Evolutionary conservation across 805 yeast genomes (phyloP), one percentile per base, ranked within the genome.

Genomic region (Metschnikowia peoriensis): DNA sequence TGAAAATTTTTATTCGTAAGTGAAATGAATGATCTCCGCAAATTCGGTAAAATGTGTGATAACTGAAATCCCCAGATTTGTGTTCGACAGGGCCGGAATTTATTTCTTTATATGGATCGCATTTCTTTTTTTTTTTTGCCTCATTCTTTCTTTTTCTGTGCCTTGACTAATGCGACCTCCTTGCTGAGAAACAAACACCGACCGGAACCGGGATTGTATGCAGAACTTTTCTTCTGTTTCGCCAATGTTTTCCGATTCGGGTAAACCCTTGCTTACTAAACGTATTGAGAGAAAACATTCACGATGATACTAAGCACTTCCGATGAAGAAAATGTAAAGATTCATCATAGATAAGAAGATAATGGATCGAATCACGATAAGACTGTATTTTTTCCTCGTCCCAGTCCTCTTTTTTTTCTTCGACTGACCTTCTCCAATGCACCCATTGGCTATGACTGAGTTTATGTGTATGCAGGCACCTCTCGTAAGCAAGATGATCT

Each of bases 201-300:
- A 41, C 27, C 38, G 43, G 28, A 43, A 38, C 32, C 43, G 47
- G 45, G 16, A 7, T 15, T 32, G 28, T 44, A 34, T 49, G 51
- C 51, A 49, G 51, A 43, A 12, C 15, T 14, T 14, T 4, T 7
- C 16, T 10, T 32, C 28, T 16, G 14, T 44, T n/a, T 35, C 51
- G 46, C 51, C 44, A 43, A 43, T 39, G 39, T 43, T 49, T 38
- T 28, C 51, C 47, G 27, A 17, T 35, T 43, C 34, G 32, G 47
- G 51, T 17, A 38, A 37, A 38, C 35, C 39, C 8, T 14, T 32
- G 51, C 51, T 38, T 39, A 48, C 46, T n/a, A 38, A 28, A 22
- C 9, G n/a, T 8, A 8, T 10, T 12, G 11, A 11, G 27, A 4
- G 16, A 17, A 32, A 12, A 9, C 35, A 32, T 32, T 32, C 35